phyloP scores from a whole-genome alignment of 2,329 filamentous ascomycete genomes.

The Rhexocercosporidium sp. region DNA sequence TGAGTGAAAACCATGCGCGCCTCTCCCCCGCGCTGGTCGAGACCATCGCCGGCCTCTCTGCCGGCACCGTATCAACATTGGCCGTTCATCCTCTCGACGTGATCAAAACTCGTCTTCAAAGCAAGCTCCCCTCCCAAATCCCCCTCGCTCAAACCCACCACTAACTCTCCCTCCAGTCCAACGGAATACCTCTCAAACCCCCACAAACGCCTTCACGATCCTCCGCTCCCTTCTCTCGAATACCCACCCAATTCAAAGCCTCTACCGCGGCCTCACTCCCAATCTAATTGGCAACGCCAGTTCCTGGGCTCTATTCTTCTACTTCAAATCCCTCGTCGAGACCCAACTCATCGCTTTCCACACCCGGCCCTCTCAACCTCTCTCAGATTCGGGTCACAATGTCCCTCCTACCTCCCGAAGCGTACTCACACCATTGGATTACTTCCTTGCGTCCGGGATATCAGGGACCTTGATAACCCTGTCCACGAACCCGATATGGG shows the following conservation, averaged over 20 bases:
- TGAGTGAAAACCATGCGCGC: constrained; percentile 53
- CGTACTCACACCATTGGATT: constrained; percentile 58
- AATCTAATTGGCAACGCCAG: constrained; percentile 91
- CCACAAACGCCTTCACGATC: constrained; percentile 57
- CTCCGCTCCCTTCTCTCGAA: constrained; percentile 50
- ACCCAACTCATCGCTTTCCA: constrained; percentile 39
- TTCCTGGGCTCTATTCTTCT: constrained; percentile 93
- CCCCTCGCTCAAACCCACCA: constrained; percentile 45
- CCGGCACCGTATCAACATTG: constrained; percentile 84
- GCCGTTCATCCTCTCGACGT: constrained; percentile 92
- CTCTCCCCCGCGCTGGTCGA: constrained; percentile 82
- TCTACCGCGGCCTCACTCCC: constrained; percentile 89
- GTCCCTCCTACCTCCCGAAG: not conserved
- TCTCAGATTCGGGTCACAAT: constrained; percentile 8
- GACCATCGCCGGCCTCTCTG: constrained; percentile 86
- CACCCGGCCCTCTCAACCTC: constrained; percentile 19
- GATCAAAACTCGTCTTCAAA: constrained; percentile 94
- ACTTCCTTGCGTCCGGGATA: constrained; percentile 77
- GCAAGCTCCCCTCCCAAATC: constrained; percentile 50
- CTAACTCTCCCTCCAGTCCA: constrained; percentile 50
- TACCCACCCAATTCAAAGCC: constrained; percentile 66
- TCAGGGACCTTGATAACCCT: constrained; percentile 77
- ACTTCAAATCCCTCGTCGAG: constrained; percentile 68
- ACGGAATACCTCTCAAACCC: constrained; percentile 49
- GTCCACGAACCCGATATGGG: constrained; percentile 95